phyloP scores from a whole-genome alignment of 352 stramenopile species.

The Globisporangium splendens region DNA sequence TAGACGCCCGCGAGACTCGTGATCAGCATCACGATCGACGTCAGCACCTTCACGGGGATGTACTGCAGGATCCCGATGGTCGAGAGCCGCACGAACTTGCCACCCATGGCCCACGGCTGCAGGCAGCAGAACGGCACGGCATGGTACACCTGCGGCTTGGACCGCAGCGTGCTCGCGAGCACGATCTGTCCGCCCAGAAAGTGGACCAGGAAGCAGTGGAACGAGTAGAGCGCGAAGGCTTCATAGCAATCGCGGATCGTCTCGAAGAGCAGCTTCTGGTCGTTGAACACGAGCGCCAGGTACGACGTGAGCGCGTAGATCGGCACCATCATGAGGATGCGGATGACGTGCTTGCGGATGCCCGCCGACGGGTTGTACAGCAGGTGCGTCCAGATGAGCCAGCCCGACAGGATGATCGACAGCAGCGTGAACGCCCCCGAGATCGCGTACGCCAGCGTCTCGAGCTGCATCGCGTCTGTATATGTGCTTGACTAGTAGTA shows the following conservation, averaged over 20 bases:
- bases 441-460: slow-evolving; percentile 87
- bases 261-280: slow-evolving; percentile 89
- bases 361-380: slow-evolving; percentile 78
- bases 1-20: slow-evolving; percentile 85
- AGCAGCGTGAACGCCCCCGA: slow-evolving; percentile 86
- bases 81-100: slow-evolving; percentile 91
- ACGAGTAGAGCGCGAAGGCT: slow-evolving; percentile 92
- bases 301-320: slow-evolving; percentile 92
- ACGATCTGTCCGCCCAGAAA: slow-evolving; percentile 84
- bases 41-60: slow-evolving; percentile 87
- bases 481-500: not conserved
- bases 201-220: slow-evolving; percentile 91
- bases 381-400: slow-evolving; percentile 88
- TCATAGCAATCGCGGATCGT: slow-evolving; percentile 92
- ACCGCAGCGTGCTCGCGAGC: slow-evolving; percentile 79
- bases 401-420: slow-evolving; percentile 76
- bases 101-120: slow-evolving; percentile 87
- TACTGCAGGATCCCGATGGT: slow-evolving; percentile 93
- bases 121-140: slow-evolving; percentile 86
- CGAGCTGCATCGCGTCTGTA: slow-evolving; percentile 57
- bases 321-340: slow-evolving; percentile 93
- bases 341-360: slow-evolving; percentile 91
- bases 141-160: slow-evolving; percentile 82
- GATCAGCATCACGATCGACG: slow-evolving; percentile 85
- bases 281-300: slow-evolving; percentile 87